These are phyloP conservation scores for Fusarium citri DNA, from an alignment of 2,329 filamentous ascomycete species.

Conservation along the genomic window DNA sequence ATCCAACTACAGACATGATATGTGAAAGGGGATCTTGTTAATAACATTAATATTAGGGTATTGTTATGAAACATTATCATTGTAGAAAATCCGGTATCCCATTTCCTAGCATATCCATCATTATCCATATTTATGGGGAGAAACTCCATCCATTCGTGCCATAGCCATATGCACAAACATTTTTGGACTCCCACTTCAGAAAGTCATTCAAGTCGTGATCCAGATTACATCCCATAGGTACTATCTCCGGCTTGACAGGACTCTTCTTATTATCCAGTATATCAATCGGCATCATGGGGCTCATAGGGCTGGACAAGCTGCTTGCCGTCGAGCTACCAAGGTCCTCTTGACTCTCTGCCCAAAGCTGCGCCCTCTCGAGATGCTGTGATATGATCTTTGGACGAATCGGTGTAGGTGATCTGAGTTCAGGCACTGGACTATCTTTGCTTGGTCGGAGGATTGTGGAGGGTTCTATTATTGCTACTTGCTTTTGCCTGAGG, in stretches of 20 bases:
- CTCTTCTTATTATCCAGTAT: not conserved
- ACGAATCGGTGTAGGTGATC: slow-evolving; percentile 17
- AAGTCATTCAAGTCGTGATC: slow-evolving; percentile 23
- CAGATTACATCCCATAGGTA: slow-evolving; percentile 15
- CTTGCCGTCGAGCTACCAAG: not conserved
- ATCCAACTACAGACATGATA: not conserved
- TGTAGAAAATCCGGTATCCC: not conserved
- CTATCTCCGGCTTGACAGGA: not conserved
- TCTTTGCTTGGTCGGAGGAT: not conserved
- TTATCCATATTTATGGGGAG: not conserved
- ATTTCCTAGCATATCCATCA: not conserved
- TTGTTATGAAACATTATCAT: slow-evolving; percentile 3
- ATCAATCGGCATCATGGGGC: not conserved
- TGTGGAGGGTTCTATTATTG: not conserved
- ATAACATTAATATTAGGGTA: not conserved
- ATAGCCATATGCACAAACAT: slow-evolving; percentile 27
- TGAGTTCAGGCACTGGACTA: not conserved
- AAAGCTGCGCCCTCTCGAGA: slow-evolving; percentile 8
- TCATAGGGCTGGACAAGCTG: slow-evolving; percentile 8
- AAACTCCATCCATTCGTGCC: slow-evolving; percentile 6
- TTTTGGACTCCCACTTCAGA: slow-evolving; percentile 16
- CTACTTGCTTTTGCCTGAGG: not conserved
- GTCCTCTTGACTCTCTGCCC: slow-evolving; percentile 10
- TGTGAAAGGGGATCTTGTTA: not conserved
- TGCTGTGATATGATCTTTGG: slow-evolving; percentile 11